These are phyloP conservation scores for sweet orange (Citrus sinensis) DNA, from an alignment of 345 rosid genomes.

Conservation along the genomic window DVS_A1.0 CM039165.1:33755501-33756000, in stretches of 20 bases:
- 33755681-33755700: constrained; percentile 89
- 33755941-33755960: background rate
- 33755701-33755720: constrained; percentile 96
- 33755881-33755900: background rate
- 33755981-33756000: background rate
- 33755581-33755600: constrained; percentile 96
- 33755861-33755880: constrained; percentile 56
- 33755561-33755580: constrained; percentile 92
- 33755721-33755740: constrained; percentile 77
- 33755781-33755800: constrained; percentile 92
- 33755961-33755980: background rate
- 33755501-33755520: constrained; percentile 72
- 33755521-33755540: constrained; percentile 88
- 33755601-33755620: constrained; percentile 95
- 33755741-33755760: constrained; percentile 89
- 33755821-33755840: constrained; percentile 91
- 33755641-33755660: constrained; percentile 69
- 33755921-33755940: background rate
- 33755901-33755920: background rate
- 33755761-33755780: constrained; percentile 97
- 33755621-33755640: constrained; percentile 92
- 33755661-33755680: constrained; percentile 94
- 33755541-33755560: constrained; percentile 92
- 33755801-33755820: constrained; percentile 88
- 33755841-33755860: constrained; percentile 84